phyloP scores from a whole-genome alignment of 495 filamentous ascomycete species.

The Trichoderma gamsii region DNA sequence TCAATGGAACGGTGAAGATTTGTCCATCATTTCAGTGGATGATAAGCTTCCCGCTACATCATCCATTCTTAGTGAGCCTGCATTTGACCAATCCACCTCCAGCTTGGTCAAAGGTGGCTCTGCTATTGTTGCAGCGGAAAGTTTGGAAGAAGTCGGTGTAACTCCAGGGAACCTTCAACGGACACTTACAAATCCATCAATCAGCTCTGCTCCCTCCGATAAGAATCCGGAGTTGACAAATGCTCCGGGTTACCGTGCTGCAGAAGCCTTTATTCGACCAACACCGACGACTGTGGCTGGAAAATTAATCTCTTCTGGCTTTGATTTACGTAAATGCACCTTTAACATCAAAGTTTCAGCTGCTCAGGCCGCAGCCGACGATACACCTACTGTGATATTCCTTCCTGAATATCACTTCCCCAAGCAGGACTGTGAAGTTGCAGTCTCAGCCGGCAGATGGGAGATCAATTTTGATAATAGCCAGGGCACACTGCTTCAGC shows the following conservation, averaged over 20 bases:
- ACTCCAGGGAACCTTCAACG: slow-evolving; percentile 67
- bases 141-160: slow-evolving; percentile 51
- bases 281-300: slow-evolving; percentile 73
- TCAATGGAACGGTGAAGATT: slow-evolving; percentile 95
- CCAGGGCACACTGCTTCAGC: slow-evolving; percentile 60
- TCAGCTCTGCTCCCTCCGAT: slow-evolving; percentile 52
- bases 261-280: slow-evolving; percentile 85
- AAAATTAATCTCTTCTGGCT: slow-evolving; percentile 58
- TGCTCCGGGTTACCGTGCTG: slow-evolving; percentile 73
- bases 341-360: slow-evolving; percentile 64
- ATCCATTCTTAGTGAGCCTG: slow-evolving; percentile 34
- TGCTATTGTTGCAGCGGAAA: slow-evolving; percentile 24
- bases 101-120: slow-evolving; percentile 27
- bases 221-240: slow-evolving; percentile 47
- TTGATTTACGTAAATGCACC: slow-evolving; percentile 69
- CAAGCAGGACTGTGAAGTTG: slow-evolving; percentile 56
- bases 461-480: slow-evolving; percentile 66
- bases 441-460: slow-evolving; percentile 85
- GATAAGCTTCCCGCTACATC: slow-evolving; percentile 63
- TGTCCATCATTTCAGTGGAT: slow-evolving; percentile 81
- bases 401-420: slow-evolving; percentile 94
- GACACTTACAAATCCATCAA: slow-evolving; percentile 64
- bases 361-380: slow-evolving; percentile 43
- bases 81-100: slow-evolving; percentile 29
- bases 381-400: slow-evolving; percentile 74